Evolutionary conservation across 345 rosid genomes (phyloP).

Genomic region (Eucalyptus cloeziana): DNA sequence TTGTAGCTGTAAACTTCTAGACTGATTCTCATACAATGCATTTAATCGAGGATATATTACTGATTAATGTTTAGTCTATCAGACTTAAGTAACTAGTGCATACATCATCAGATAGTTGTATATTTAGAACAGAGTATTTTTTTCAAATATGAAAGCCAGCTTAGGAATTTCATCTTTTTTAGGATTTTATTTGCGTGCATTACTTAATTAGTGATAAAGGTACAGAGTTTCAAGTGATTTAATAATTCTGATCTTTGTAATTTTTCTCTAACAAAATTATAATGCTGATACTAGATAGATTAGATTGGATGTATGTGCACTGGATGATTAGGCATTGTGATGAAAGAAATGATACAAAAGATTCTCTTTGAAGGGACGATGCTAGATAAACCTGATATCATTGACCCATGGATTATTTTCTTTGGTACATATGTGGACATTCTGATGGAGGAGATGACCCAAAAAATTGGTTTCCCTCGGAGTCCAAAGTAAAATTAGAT

Average conservation of each 20-base stretch:
- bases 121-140: background rate
- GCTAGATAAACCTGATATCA: background rate
- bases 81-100: background rate
- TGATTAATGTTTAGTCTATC: background rate
- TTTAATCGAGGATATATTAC: background rate
- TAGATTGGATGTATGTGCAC: background rate
- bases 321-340: background rate
- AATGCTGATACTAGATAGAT: background rate
- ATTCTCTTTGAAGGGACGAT: background rate
- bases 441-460: background rate
- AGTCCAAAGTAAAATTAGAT: background rate
- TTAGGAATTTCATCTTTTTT: background rate
- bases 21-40: background rate
- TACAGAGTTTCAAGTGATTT: background rate
- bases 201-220: background rate
- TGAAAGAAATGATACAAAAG: background rate
- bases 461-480: background rate
- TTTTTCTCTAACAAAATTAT: background rate
- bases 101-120: background rate
- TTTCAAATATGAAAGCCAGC: background rate
- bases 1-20: background rate
- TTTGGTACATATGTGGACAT: background rate
- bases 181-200: no score
- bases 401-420: background rate
- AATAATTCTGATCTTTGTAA: background rate